Percentiles rank a stretch among this genome's conserved stretches.
These are phyloP conservation scores for Aspergillus sparsus DNA, from an alignment of 495 filamentous ascomycete genomes.

Conservation along the genomic window DNA sequence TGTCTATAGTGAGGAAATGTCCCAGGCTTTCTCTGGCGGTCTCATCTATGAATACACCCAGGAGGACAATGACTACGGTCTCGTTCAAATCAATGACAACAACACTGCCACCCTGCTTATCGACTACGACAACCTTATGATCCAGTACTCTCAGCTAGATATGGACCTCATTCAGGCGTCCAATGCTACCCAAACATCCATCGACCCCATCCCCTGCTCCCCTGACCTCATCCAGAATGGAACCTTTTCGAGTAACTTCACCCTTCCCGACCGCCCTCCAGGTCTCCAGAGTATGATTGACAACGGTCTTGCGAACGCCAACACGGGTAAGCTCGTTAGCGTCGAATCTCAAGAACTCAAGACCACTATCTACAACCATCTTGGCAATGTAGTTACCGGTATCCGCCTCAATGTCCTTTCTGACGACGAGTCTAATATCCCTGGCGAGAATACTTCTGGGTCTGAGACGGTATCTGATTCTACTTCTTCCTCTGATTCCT, in stretches of 20 bases:
- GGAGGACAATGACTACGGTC: slow-evolving; percentile 78
- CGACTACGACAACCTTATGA: slow-evolving; percentile 77
- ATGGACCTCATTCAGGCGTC: slow-evolving; percentile 61
- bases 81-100: slow-evolving; percentile 69
- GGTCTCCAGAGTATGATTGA: slow-evolving; percentile 55
- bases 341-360: slow-evolving; percentile 54
- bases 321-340: slow-evolving; percentile 57
- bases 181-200: slow-evolving; percentile 52
- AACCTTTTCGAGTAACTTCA: slow-evolving; percentile 73
- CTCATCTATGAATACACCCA: slow-evolving; percentile 86
- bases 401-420: slow-evolving; percentile 55
- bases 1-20: slow-evolving; percentile 82
- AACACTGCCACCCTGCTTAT: slow-evolving; percentile 60
- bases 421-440: slow-evolving; percentile 56
- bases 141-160: slow-evolving; percentile 73
- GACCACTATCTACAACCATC: slow-evolving; percentile 55
- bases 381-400: slow-evolving; percentile 52
- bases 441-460: slow-evolving; percentile 24
- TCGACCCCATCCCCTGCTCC: slow-evolving; percentile 60
- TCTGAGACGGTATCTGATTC: slow-evolving; percentile 33
- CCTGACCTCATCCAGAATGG: slow-evolving; percentile 59
- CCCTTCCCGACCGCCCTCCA: slow-evolving; percentile 59
- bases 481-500: slow-evolving; percentile 19
- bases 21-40: slow-evolving; percentile 75
- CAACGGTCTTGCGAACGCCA: slow-evolving; percentile 54